phyloP scores from a whole-genome alignment of 371 early-diverging fungal species.

The Dichotomocladium elegans region DNA sequence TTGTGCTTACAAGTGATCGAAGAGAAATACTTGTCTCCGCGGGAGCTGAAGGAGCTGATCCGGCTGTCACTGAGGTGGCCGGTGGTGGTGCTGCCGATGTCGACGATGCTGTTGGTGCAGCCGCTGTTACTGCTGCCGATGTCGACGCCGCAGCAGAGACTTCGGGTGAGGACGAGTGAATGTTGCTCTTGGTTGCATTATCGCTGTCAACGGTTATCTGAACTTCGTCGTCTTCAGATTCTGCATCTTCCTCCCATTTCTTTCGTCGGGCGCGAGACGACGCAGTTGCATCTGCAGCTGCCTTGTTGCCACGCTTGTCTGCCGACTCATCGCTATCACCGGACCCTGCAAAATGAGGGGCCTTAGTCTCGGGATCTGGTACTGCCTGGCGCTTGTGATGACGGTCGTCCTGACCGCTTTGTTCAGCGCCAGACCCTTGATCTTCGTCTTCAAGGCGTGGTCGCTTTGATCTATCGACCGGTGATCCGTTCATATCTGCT shows the following conservation, averaged over 20 bases:
- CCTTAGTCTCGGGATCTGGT: slow-evolving; percentile 46
- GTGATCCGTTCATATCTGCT: slow-evolving; percentile 22
- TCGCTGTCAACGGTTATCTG: slow-evolving; percentile 7
- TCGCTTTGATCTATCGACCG: slow-evolving; percentile 43
- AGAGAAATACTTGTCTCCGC: slow-evolving; percentile 31
- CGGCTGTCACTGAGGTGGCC: neutral
- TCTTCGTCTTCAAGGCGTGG: slow-evolving; percentile 44
- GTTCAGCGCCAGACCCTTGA: slow-evolving; percentile 33
- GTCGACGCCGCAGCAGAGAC: no score
- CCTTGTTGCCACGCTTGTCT: slow-evolving; percentile 7
- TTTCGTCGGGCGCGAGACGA: slow-evolving; percentile 10
- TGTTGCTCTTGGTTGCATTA: slow-evolving; percentile 2
- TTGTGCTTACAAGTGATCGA: slow-evolving; percentile 74
- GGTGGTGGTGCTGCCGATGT: neutral
- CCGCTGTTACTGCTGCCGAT: slow-evolving; percentile 3
- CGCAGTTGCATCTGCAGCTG: slow-evolving; percentile 1
- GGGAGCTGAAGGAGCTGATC: neutral
- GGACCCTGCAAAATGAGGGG: slow-evolving; percentile 41
- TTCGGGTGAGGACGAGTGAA: neutral
- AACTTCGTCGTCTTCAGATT: slow-evolving; percentile 8
- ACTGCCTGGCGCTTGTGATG: slow-evolving; percentile 46
- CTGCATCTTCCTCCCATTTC: slow-evolving; percentile 20
- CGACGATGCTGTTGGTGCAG: neutral
- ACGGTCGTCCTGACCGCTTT: slow-evolving; percentile 34
- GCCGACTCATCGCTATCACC: slow-evolving; percentile 1